Conservation (phyloP, 2,329 filamentous ascomycete species). For the Trichoderma atrobrunneum region DNA sequence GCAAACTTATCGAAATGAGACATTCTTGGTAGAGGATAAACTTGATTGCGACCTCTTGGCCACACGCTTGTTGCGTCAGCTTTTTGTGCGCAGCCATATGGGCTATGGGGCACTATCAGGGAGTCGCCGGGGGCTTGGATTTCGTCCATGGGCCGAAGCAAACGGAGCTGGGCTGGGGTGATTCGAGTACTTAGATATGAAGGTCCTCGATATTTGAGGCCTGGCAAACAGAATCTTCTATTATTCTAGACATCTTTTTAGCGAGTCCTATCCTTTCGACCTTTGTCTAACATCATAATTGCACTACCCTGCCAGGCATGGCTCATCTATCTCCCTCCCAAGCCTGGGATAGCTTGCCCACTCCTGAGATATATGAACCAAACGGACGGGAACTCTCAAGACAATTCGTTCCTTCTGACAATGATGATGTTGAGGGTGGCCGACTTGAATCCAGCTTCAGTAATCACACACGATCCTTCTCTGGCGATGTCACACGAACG, state of each 20-base stretch:
- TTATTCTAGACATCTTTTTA: background rate
- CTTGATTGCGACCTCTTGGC: background rate
- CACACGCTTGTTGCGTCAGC: conserved; percentile 8
- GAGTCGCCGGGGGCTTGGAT: background rate
- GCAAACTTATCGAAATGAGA: background rate
- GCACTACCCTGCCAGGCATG: background rate
- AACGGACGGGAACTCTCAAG: background rate
- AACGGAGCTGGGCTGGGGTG: background rate
- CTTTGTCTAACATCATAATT: background rate
- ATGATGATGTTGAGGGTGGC: background rate
- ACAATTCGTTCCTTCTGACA: background rate
- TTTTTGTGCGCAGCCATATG: background rate
- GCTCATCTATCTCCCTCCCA: background rate
- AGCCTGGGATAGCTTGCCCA: conserved; percentile 11
- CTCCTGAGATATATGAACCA: conserved; percentile 13
- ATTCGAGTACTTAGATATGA: conserved; percentile 7
- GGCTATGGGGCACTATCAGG: background rate
- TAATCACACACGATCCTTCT: conserved; percentile 1
- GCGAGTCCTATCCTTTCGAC: background rate
- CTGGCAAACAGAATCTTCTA: background rate
- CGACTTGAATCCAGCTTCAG: background rate
- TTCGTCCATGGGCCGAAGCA: background rate
- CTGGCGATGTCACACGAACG: conserved; percentile 3
- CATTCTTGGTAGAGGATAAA: background rate
- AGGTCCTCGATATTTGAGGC: background rate